These are phyloP conservation scores for Beauveria scarabaeidicola DNA, from an alignment of 2,329 filamentous ascomycete species.

Conservation along the genomic window DNA sequence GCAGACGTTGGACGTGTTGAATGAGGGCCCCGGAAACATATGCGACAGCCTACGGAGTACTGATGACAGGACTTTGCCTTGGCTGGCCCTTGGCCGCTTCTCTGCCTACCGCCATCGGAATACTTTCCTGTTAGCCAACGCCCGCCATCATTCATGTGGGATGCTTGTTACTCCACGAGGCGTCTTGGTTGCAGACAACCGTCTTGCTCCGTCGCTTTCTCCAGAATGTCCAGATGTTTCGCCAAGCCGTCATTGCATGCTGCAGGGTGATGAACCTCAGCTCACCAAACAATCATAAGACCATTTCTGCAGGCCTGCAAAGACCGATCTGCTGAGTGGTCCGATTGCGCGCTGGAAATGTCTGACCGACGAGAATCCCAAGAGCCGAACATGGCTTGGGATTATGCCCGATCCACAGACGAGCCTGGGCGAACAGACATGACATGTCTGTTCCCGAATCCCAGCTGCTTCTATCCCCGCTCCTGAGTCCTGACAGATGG, in stretches of 20 bases:
- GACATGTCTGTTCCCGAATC: background rate
- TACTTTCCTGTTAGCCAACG: background rate
- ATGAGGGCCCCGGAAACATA: background rate
- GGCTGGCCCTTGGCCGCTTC: background rate
- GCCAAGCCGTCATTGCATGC: background rate
- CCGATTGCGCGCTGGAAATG: background rate
- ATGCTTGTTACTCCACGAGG: background rate
- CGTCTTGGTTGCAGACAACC: background rate
- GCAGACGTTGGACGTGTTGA: slow-evolving; percentile 6
- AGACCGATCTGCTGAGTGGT: background rate
- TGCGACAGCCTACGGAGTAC: slow-evolving; percentile 7
- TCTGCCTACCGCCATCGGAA: background rate
- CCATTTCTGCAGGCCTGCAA: slow-evolving; percentile 5
- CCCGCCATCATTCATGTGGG: background rate
- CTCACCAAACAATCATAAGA: background rate
- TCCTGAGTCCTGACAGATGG: slow-evolving; percentile 1
- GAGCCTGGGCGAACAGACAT: background rate
- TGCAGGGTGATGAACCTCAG: background rate
- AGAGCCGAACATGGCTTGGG: background rate
- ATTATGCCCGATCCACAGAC: background rate
- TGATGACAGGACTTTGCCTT: background rate
- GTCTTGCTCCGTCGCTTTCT: background rate
- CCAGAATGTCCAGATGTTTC: background rate
- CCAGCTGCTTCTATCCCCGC: background rate
- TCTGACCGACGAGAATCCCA: background rate